Conservation (phyloP, 108 stramenopile species). For the Nitzschia sp. region DNA sequence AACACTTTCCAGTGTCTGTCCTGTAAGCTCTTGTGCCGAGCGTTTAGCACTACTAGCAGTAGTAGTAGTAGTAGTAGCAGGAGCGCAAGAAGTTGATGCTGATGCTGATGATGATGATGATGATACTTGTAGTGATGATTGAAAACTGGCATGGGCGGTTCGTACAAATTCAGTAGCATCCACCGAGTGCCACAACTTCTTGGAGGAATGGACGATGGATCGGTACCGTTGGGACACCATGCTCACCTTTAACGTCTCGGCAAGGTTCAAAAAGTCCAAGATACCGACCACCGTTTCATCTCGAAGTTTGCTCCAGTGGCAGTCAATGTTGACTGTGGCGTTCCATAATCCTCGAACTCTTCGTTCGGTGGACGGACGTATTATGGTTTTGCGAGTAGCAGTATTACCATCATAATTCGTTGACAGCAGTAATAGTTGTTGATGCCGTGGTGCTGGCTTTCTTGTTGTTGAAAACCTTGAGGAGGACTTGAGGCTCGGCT, state of each 20-base stretch:
- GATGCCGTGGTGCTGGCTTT: no score
- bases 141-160: constrained; percentile 1
- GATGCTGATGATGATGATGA: no score
- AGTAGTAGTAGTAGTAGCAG: no score
- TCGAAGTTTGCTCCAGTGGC: constrained; percentile 9
- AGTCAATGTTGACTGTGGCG: background rate
- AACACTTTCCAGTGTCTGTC: background rate
- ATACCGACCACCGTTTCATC: constrained; percentile 26
- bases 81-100: no score
- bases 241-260: constrained; percentile 1
- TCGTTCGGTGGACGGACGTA: constrained; percentile 13
- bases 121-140: no score
- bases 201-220: constrained; percentile 4
- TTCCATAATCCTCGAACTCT: constrained; percentile 19
- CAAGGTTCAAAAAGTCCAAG: constrained; percentile 17
- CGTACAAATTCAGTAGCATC: constrained; percentile 39
- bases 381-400: no score
- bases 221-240: constrained; percentile 16
- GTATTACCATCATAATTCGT: no score
- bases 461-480: background rate
- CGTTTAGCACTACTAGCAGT: background rate
- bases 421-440: no score
- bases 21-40: background rate
- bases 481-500: constrained; percentile 12
- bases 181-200: constrained; percentile 14